Percentiles rank a stretch among this genome's conserved stretches.
phyloP scores from a whole-genome alignment of 2,329 filamentous ascomycete species.

The Remersonia thermophila region DNA sequence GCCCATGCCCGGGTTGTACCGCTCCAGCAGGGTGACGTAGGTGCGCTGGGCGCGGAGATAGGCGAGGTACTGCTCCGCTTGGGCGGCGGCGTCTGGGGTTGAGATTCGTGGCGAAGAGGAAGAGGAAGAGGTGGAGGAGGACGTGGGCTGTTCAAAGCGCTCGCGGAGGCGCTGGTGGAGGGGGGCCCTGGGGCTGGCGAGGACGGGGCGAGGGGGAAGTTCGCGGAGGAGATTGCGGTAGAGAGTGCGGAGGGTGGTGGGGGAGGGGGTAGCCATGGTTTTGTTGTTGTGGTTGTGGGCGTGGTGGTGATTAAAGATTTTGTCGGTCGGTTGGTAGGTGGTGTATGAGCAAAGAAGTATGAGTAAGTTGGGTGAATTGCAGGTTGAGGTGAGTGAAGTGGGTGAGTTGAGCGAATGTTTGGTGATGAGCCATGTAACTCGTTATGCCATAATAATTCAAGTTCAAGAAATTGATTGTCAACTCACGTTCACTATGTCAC shows the following conservation, averaged over 20 bases:
- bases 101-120: conserved; percentile 12
- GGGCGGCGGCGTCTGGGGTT: conserved; percentile 8
- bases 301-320: too few relatives aligned
- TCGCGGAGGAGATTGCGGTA: conserved; percentile 86
- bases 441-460: too few relatives aligned
- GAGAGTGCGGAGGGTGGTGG: conserved; percentile 50
- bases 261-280: background rate
- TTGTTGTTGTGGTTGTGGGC: too few relatives aligned
- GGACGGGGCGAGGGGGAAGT: conserved; percentile 58
- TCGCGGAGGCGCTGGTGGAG: conserved; percentile 58
- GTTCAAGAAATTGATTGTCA: too few relatives aligned
- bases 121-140: conserved; percentile 20
- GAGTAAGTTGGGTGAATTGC: too few relatives aligned
- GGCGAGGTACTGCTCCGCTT: conserved; percentile 65
- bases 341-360: too few relatives aligned
- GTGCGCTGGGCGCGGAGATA: conserved; percentile 78
- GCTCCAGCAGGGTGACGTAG: conserved; percentile 70
- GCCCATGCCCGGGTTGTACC: conserved; percentile 87
- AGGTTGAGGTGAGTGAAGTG: too few relatives aligned
- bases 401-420: too few relatives aligned
- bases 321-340: too few relatives aligned
- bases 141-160: conserved; percentile 35
- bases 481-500: too few relatives aligned
- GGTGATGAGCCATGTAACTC: too few relatives aligned
- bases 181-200: conserved; percentile 46